Evolutionary conservation across 1,284 basidiomycete genomes (phyloP).

Genomic region (Leccinum pallidistipes): DNA sequence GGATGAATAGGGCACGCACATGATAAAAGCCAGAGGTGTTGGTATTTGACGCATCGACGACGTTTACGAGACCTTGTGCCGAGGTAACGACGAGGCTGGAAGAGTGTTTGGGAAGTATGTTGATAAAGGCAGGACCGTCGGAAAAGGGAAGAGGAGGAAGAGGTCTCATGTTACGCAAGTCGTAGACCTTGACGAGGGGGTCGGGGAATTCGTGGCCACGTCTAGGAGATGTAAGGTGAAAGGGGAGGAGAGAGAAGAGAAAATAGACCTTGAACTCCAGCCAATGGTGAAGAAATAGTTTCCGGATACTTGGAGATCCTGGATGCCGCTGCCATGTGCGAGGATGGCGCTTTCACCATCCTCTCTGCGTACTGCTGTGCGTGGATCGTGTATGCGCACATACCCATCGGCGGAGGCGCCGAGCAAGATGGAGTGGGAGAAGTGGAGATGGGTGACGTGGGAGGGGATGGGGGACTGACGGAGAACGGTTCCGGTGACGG

Average conservation of each 20-base stretch:
- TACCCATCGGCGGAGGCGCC: conserved; percentile 84
- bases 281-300: conserved; percentile 86
- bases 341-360: conserved; percentile 55
- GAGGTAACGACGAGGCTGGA: conserved; percentile 83
- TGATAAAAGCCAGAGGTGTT: conserved; percentile 76
- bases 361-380: conserved; percentile 56
- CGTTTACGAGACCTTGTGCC: conserved; percentile 85
- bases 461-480: conserved; percentile 59
- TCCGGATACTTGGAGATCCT: conserved; percentile 78
- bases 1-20: conserved; percentile 40
- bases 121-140: conserved; percentile 85
- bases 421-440: conserved; percentile 64
- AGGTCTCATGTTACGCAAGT: conserved; percentile 80
- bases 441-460: conserved; percentile 63
- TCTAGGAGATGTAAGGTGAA: conserved; percentile 41
- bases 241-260: neutral
- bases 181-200: conserved; percentile 91
- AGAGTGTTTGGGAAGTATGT: conserved; percentile 77
- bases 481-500: conserved; percentile 68
- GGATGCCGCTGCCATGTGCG: conserved; percentile 81
- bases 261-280: conserved; percentile 72
- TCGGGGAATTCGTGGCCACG: conserved; percentile 89
- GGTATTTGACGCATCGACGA: conserved; percentile 78
- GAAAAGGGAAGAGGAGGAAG: conserved; percentile 87
- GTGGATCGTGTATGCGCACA: conserved; percentile 82